A percentile compares a stretch with the other conserved stretches of the same genome.
Conservation (phyloP, 2,329 filamentous ascomycete species). For the Didymosphaeria variabile region DNA sequence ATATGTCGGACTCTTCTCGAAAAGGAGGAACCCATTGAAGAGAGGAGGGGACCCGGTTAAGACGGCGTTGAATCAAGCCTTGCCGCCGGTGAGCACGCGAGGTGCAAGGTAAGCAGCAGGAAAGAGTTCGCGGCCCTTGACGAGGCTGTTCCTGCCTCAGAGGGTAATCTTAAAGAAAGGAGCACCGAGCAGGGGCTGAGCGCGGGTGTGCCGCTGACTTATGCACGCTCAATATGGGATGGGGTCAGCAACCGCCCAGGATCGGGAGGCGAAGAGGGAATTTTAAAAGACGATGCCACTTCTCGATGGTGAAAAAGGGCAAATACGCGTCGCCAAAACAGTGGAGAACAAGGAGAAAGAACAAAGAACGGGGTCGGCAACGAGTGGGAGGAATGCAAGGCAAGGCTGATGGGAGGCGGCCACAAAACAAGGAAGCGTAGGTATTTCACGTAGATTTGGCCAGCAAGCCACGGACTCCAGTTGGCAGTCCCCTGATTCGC, state of each 20-base stretch:
- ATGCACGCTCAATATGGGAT: background rate
- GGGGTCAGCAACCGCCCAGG: background rate
- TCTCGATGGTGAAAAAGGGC: background rate
- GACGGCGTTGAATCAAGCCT: background rate
- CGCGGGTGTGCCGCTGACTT: no score
- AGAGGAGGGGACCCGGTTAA: background rate
- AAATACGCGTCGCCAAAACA: background rate
- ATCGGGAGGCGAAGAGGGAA: background rate
- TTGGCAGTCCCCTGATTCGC: background rate
- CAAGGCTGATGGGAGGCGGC: background rate
- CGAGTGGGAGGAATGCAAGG: background rate
- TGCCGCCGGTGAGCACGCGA: background rate
- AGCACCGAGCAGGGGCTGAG: background rate
- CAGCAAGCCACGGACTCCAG: background rate
- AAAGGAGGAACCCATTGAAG: background rate
- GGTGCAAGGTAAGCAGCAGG: background rate
- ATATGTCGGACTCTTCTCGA: background rate
- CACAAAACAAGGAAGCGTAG: background rate
- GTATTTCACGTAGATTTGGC: background rate
- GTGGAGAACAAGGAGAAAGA: background rate
- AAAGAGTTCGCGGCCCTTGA: background rate
- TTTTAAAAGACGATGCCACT: background rate
- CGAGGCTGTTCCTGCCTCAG: background rate
- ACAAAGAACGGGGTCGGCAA: background rate
- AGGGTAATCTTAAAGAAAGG: background rate